Evolutionary conservation across 2,329 filamentous ascomycete species (phyloP).

Genomic region (Sarocladiaceae sp.): DNA sequence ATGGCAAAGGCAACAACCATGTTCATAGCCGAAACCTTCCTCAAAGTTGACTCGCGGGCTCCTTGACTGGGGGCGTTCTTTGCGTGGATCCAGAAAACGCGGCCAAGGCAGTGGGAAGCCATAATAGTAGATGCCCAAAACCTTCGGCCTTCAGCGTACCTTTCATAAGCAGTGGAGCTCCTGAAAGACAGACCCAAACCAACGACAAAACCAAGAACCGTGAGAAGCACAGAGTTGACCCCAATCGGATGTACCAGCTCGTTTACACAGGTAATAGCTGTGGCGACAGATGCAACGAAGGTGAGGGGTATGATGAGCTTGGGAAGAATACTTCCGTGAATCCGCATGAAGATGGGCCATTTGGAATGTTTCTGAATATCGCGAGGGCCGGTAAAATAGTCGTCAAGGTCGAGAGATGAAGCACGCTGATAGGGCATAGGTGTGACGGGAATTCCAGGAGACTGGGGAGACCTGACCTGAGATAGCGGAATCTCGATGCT

Average conservation of each 20-base stretch:
- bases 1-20: conserved; percentile 74
- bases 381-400: conserved; percentile 63
- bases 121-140: conserved; percentile 58
- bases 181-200: conserved; percentile 75
- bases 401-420: conserved; percentile 46
- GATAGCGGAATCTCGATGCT: conserved; percentile 25
- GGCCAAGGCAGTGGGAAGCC: conserved; percentile 64
- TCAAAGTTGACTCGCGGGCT: conserved; percentile 63
- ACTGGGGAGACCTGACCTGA: conserved; percentile 25
- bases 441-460: conserved; percentile 22
- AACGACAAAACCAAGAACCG: conserved; percentile 77
- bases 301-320: conserved; percentile 68
- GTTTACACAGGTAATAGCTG: conserved; percentile 56
- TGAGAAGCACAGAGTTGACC: conserved; percentile 51
- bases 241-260: conserved; percentile 29
- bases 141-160: conserved; percentile 61
- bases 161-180: conserved; percentile 73
- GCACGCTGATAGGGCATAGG: conserved; percentile 27
- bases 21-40: conserved; percentile 72
- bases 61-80: conserved; percentile 47
- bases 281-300: conserved; percentile 61
- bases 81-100: conserved; percentile 79
- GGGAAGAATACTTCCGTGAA: conserved; percentile 72
- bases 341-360: conserved; percentile 69
- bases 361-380: conserved; percentile 71